Conservation (phyloP, 352 stramenopile genomes). For the Phytophthora foliorum region DNA sequence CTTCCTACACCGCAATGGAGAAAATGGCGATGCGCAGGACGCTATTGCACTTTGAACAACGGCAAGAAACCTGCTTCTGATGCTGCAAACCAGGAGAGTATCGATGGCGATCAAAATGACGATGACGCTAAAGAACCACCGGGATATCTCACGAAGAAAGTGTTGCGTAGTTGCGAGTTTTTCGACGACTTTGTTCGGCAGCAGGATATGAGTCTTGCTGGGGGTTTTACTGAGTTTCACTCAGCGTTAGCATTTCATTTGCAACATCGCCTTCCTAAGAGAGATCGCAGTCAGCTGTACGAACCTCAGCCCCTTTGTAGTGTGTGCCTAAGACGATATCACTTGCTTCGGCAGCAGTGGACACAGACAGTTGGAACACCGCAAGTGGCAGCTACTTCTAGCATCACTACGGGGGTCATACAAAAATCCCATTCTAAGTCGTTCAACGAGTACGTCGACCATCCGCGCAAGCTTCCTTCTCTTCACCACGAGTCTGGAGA, state of each 20-base stretch:
- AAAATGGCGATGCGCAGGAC: slow-evolving; percentile 65
- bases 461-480: slow-evolving; percentile 30
- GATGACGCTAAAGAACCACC: slow-evolving; percentile 35
- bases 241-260: slow-evolving; percentile 61
- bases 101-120: slow-evolving; percentile 15
- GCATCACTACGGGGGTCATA: not conserved
- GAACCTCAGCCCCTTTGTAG: slow-evolving; percentile 64
- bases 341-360: slow-evolving; percentile 55
- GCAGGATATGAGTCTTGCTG: slow-evolving; percentile 56
- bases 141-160: slow-evolving; percentile 71
- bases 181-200: slow-evolving; percentile 54
- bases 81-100: slow-evolving; percentile 4
- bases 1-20: slow-evolving; percentile 30
- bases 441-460: slow-evolving; percentile 15
- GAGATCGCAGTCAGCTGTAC: slow-evolving; percentile 64
- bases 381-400: not conserved
- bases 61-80: not conserved
- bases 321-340: slow-evolving; percentile 56
- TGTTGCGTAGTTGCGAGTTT: slow-evolving; percentile 75
- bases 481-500: slow-evolving; percentile 5
- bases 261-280: slow-evolving; percentile 61
- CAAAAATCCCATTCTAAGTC: not conserved
- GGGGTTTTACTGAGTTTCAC: slow-evolving; percentile 50
- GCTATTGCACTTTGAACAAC: slow-evolving; percentile 34
- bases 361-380: slow-evolving; percentile 22